A percentile compares a stretch with the other conserved stretches of the same genome.
These are phyloP conservation scores for Escallonia rubra DNA, from an alignment of 129 eudicot genomes.

Conservation along the genomic window DNA sequence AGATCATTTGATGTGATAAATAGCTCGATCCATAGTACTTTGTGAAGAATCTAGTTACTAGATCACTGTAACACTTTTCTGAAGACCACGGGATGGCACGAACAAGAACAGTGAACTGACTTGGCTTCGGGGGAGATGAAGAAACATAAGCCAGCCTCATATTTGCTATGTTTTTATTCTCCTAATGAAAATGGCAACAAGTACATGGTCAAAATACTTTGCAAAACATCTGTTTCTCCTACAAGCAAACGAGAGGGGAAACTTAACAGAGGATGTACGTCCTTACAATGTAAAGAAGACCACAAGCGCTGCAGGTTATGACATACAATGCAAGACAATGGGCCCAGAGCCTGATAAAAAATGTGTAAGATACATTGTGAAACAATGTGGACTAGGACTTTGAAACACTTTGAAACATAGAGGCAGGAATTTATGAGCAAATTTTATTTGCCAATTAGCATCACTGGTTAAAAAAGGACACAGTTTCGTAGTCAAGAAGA, in stretches of 20 bases:
- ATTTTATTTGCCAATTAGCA: too few relatives aligned
- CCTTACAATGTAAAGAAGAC: conserved; percentile 87
- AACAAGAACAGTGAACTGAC: conserved; percentile 84
- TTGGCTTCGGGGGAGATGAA: conserved; percentile 45
- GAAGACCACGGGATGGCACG: conserved; percentile 77
- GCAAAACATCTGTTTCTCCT: not conserved
- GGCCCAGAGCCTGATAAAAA: conserved; percentile 75
- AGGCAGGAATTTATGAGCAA: too few relatives aligned
- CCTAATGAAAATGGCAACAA: conserved; percentile 31
- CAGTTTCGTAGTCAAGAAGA: too few relatives aligned
- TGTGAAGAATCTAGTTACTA: conserved; percentile 50
- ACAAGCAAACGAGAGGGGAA: too few relatives aligned
- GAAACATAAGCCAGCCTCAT: conserved; percentile 59
- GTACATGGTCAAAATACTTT: not conserved
- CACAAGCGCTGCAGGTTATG: conserved; percentile 55
- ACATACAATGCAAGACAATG: conserved; percentile 73
- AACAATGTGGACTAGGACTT: not conserved
- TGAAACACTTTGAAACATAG: too few relatives aligned
- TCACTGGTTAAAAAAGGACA: too few relatives aligned
- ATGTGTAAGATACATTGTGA: not conserved
- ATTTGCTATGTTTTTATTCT: conserved; percentile 57
- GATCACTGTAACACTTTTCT: conserved; percentile 60
- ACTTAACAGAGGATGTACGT: not conserved
- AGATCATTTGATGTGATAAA: conserved; percentile 88
- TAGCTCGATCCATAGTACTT: conserved; percentile 66